phyloP scores from a whole-genome alignment of 2,329 filamentous ascomycete genomes.

The Talaromyces sp. region DNA sequence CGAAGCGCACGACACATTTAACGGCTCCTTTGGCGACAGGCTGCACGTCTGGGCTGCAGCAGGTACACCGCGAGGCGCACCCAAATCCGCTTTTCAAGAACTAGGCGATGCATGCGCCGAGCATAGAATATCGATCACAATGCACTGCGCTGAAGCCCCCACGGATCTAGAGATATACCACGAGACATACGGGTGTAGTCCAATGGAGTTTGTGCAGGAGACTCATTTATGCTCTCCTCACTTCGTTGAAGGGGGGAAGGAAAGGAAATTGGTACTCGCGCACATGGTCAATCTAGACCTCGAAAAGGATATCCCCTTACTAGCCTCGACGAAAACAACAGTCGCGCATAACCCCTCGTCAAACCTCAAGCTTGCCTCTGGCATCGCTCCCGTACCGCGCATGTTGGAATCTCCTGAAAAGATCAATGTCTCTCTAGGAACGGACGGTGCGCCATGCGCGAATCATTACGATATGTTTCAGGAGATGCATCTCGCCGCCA shows the following conservation, averaged over 20 bases:
- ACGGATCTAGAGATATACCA: conserved; percentile 28
- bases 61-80: conserved; percentile 46
- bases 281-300: conserved; percentile 52
- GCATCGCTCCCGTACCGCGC: conserved; percentile 46
- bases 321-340: conserved; percentile 38
- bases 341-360: conserved; percentile 52
- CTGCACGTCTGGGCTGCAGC: conserved; percentile 49
- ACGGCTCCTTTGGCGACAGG: conserved; percentile 46
- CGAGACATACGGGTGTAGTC: conserved; percentile 34
- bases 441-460: conserved; percentile 52
- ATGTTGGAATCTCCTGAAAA: conserved; percentile 32
- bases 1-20: conserved; percentile 24
- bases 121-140: conserved; percentile 45
- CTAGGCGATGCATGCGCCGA: conserved; percentile 39
- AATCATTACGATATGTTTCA: conserved; percentile 52
- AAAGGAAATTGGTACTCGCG: conserved; percentile 44
- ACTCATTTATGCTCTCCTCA: conserved; percentile 29
- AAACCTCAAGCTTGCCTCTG: conserved; percentile 52
- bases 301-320: conserved; percentile 39
- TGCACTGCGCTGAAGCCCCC: conserved; percentile 48
- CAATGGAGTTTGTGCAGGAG: conserved; percentile 36
- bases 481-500: conserved; percentile 50
- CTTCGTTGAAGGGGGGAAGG: background rate
- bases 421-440: conserved; percentile 49
- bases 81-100: conserved; percentile 33